Evolutionary conservation across 2,329 filamentous ascomycete species (phyloP).

Genomic region (Colletotrichum sp.): DNA sequence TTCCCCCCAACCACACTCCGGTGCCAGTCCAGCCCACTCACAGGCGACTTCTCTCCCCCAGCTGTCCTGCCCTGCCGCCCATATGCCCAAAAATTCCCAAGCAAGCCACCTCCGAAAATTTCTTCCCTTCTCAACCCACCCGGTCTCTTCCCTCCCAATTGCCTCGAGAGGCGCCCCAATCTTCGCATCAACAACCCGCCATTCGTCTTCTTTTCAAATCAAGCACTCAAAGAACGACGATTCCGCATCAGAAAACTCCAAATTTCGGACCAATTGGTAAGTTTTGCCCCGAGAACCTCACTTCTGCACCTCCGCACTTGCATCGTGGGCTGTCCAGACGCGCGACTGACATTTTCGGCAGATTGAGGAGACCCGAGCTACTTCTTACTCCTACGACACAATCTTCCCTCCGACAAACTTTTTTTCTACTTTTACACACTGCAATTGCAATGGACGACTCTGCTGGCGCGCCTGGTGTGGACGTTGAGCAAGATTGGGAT

Average conservation of each 20-base stretch:
- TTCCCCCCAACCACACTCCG: constrained; percentile 8
- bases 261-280: background rate
- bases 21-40: background rate
- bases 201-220: background rate
- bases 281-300: background rate
- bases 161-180: background rate
- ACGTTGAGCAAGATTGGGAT: background rate
- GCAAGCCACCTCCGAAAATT: background rate
- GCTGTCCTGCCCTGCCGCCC: background rate
- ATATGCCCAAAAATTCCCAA: background rate
- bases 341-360: background rate
- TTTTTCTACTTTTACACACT: background rate
- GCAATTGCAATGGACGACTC: background rate
- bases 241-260: background rate
- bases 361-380: background rate
- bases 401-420: background rate
- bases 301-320: background rate
- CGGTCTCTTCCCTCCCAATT: background rate
- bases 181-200: background rate
- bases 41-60: background rate
- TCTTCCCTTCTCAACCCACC: background rate
- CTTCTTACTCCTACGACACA: background rate
- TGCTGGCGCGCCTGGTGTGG: background rate
- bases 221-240: background rate
- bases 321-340: background rate